A percentile compares a stretch with the other conserved stretches of the same genome.
Evolutionary conservation across 805 yeast genomes (phyloP).

Genomic region (Starmerella floricola): DNA sequence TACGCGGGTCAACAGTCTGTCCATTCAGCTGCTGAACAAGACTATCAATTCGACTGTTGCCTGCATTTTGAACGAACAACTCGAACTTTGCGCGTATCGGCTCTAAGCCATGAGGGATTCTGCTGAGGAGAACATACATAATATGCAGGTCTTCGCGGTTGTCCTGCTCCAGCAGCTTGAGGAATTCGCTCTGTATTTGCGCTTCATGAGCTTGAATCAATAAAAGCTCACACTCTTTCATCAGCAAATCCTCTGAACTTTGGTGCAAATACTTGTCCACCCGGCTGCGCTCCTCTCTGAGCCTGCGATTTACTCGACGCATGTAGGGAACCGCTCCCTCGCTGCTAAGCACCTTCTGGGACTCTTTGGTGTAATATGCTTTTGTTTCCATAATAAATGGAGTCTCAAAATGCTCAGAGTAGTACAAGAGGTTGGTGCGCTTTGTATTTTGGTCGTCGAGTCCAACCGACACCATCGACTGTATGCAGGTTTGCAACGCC

Average conservation of each 20-base stretch:
- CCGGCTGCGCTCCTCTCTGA: conserved; percentile 70
- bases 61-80: conserved; percentile 55
- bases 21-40: conserved; percentile 42
- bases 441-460: conserved; percentile 82
- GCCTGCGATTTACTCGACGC: conserved; percentile 69
- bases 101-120: conserved; percentile 68
- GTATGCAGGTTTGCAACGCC: conserved; percentile 59
- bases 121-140: conserved; percentile 60
- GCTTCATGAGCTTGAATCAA: conserved; percentile 70
- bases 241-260: conserved; percentile 65
- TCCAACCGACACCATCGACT: conserved; percentile 79
- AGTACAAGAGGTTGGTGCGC: conserved; percentile 70
- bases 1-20: conserved; percentile 50
- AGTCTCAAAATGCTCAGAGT: conserved; percentile 65
- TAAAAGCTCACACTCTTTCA: conserved; percentile 61
- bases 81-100: conserved; percentile 67
- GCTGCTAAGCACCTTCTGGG: conserved; percentile 48
- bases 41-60: conserved; percentile 48
- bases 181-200: conserved; percentile 64
- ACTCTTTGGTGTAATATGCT: conserved; percentile 53
- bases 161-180: conserved; percentile 58
- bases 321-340: conserved; percentile 86
- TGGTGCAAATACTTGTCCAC: conserved; percentile 73
- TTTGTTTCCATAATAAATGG: conserved; percentile 52
- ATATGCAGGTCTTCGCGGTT: conserved; percentile 62